Evolutionary conservation across 2,329 filamentous ascomycete genomes (phyloP).

Genomic region (Aquanectria penicillioides): DNA sequence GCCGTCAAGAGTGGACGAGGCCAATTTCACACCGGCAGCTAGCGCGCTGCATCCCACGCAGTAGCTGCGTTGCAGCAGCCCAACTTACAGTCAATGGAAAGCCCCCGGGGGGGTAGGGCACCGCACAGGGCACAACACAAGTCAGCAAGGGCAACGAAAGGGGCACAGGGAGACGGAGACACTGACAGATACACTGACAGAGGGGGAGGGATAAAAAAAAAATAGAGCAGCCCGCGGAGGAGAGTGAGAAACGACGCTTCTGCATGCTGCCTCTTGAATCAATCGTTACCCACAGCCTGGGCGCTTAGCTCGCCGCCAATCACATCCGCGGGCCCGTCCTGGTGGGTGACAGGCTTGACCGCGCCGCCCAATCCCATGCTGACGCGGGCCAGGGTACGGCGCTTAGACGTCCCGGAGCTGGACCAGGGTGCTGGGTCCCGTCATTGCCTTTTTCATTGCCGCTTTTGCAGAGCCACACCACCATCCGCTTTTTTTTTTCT

Average conservation of each 20-base stretch:
- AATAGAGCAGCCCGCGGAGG: background rate
- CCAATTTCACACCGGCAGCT: slow-evolving; percentile 19
- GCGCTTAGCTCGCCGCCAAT: slow-evolving; percentile 50
- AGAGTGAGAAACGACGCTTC: slow-evolving; percentile 32
- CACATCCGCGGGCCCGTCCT: slow-evolving; percentile 36
- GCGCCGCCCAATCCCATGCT: slow-evolving; percentile 42
- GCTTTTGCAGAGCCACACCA: slow-evolving; percentile 31
- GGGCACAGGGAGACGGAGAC: background rate
- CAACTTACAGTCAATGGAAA: too few species aligned
- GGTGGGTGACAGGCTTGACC: slow-evolving; percentile 46
- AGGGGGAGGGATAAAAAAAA: background rate
- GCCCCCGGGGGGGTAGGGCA: slow-evolving; percentile 25
- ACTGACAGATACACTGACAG: too few species aligned
- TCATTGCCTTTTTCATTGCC: slow-evolving; percentile 12
- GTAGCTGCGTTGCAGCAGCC: slow-evolving; percentile 38
- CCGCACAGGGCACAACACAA: slow-evolving; percentile 24
- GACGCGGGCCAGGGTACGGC: slow-evolving; percentile 39
- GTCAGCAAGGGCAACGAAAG: background rate
- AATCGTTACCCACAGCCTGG: slow-evolving; percentile 40
- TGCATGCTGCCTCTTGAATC: slow-evolving; percentile 35
- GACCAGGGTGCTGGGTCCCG: slow-evolving; percentile 44
- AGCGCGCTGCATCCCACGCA: slow-evolving; percentile 41
- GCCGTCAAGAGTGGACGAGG: too few species aligned
- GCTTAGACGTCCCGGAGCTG: slow-evolving; percentile 45
- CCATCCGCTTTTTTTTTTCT: background rate